Percentiles rank a stretch among this genome's conserved stretches.
These are phyloP conservation scores for Skeletonema potamos DNA, from an alignment of 108 stramenopile species.

Conservation along the genomic window DNA sequence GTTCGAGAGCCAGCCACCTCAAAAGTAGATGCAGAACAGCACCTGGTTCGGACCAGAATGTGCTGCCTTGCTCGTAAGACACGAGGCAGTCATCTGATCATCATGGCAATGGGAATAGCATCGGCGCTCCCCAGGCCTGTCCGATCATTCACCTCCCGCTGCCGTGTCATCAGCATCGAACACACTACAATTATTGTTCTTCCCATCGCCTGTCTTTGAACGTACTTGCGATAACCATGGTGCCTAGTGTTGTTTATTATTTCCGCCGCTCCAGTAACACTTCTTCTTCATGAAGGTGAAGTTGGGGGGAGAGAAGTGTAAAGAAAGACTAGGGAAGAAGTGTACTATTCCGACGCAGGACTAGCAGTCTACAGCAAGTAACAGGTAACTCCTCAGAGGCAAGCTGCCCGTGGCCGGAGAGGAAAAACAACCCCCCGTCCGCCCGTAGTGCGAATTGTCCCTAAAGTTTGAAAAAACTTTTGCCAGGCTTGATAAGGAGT, in stretches of 20 bases:
- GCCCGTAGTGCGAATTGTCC: no score
- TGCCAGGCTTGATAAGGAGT: constrained; percentile 4
- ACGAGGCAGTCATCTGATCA: background rate
- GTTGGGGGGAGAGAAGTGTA: background rate
- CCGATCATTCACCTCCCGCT: background rate
- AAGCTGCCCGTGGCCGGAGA: no score
- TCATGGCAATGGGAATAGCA: no score
- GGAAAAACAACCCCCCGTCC: no score
- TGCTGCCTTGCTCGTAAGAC: background rate
- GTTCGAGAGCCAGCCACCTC: background rate
- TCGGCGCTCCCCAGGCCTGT: background rate
- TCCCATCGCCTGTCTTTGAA: background rate
- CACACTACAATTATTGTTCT: background rate
- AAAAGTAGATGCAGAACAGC: background rate
- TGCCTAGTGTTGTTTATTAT: constrained; percentile 12
- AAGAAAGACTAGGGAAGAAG: background rate
- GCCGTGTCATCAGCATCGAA: background rate
- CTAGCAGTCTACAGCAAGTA: no score
- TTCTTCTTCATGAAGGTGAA: background rate
- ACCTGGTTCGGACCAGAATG: background rate
- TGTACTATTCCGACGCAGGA: background rate
- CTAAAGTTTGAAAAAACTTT: constrained; percentile 5
- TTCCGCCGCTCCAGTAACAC: background rate
- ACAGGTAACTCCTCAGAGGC: no score
- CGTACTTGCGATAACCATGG: constrained; percentile 50